phyloP scores from a whole-genome alignment of 78 protist species.

The Dictyostelium capitatum region DNA sequence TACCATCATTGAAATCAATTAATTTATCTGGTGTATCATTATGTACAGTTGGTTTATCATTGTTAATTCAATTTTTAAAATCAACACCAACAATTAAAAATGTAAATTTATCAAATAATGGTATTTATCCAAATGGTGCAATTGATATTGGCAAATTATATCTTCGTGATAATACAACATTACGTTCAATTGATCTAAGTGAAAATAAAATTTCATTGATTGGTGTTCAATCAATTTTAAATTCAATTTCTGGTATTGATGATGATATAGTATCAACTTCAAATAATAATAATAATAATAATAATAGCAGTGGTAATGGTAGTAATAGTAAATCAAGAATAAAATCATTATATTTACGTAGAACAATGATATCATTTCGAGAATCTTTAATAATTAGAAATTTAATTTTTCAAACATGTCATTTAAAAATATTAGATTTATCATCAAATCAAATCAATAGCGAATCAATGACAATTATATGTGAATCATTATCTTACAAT shows the following conservation, averaged over 20 bases:
- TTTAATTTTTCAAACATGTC: neutral
- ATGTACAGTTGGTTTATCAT: neutral
- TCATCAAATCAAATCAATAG: slow-evolving; percentile 35
- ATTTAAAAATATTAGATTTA: slow-evolving; percentile 34
- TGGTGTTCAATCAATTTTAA: slow-evolving; percentile 28
- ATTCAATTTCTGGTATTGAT: slow-evolving; percentile 1
- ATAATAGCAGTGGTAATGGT: neutral
- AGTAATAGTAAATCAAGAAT: neutral
- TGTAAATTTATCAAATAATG: slow-evolving; percentile 22
- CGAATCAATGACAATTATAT: slow-evolving; percentile 16
- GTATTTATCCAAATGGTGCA: slow-evolving; percentile 39
- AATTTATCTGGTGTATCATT: neutral
- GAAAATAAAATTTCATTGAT: slow-evolving; percentile 34
- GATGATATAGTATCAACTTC: neutral
- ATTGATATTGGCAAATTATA: slow-evolving; percentile 14
- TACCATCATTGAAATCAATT: neutral
- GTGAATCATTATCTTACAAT: slow-evolving; percentile 35
- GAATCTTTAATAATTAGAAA: slow-evolving; percentile 45
- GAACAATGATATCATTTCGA: slow-evolving; percentile 42
- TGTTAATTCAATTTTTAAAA: neutral
- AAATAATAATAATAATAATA: slow-evolving; percentile 6
- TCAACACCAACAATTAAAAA: neutral
- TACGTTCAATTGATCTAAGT: slow-evolving; percentile 39
- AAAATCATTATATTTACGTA: slow-evolving; percentile 16
- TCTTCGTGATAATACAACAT: neutral